Evolutionary conservation across 2,329 filamentous ascomycete species (phyloP).

Genomic region (Colletotrichum coccodes): DNA sequence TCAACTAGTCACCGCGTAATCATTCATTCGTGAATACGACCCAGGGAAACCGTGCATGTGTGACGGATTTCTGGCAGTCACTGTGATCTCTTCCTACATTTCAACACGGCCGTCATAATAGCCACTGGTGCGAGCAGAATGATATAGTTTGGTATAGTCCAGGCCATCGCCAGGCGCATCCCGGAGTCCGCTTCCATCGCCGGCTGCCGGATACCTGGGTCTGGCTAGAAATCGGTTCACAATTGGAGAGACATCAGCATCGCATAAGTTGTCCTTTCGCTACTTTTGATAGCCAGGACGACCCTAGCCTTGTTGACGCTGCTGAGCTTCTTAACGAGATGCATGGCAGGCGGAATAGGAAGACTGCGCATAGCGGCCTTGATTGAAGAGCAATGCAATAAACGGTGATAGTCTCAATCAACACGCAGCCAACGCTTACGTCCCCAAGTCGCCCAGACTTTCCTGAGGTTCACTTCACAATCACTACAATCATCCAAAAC

Average conservation of each 20-base stretch:
- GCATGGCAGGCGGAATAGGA: neutral
- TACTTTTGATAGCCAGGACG: neutral
- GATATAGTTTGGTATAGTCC: neutral
- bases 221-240: neutral
- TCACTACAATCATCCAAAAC: neutral
- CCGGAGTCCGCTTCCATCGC: neutral
- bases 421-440: neutral
- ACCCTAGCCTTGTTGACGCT: neutral
- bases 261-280: neutral
- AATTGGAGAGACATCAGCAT: neutral
- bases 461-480: neutral
- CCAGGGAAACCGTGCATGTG: neutral
- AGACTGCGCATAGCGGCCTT: neutral
- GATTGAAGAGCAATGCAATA: neutral
- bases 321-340: neutral
- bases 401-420: neutral
- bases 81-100: neutral
- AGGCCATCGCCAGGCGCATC: neutral
- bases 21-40: neutral
- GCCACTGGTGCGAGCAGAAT: neutral
- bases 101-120: neutral
- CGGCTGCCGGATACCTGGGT: neutral
- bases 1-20: too few relatives aligned
- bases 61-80: too few relatives aligned
- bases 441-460: neutral